A percentile compares a stretch with the other conserved stretches of the same genome.
Conservation (phyloP, 345 rosid species). For the Viola odorata region DNA sequence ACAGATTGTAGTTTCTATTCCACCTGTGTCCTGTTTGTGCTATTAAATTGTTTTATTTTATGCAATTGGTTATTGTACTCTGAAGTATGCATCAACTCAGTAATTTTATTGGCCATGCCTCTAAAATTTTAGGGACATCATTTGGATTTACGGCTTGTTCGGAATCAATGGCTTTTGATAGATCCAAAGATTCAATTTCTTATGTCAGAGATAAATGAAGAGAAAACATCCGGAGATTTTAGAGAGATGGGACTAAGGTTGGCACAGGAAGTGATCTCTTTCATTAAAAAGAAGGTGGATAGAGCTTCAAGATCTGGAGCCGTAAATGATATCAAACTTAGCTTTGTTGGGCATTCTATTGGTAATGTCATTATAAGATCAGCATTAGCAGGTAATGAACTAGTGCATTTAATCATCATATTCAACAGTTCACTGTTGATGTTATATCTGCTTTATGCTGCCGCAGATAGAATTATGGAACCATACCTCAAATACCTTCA, state of each 20-base stretch:
- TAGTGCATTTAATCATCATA: constrained; percentile 8
- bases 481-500: constrained; percentile 63
- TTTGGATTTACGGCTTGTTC: constrained; percentile 83
- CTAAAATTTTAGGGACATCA: constrained; percentile 71
- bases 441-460: constrained; percentile 9
- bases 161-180: constrained; percentile 95
- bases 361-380: constrained; percentile 87
- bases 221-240: constrained; percentile 86
- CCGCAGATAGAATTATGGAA: constrained; percentile 80
- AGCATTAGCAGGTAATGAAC: constrained; percentile 66
- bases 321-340: constrained; percentile 64
- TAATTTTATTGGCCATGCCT: not conserved
- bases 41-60: no score
- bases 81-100: constrained; percentile 3
- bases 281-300: constrained; percentile 69
- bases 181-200: constrained; percentile 86
- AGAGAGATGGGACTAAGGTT: constrained; percentile 91
- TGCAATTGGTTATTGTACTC: not conserved
- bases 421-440: constrained; percentile 2
- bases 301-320: constrained; percentile 55
- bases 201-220: constrained; percentile 91
- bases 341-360: constrained; percentile 95
- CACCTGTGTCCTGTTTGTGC: no score
- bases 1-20: no score
- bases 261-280: constrained; percentile 79